These are phyloP conservation scores for Clarireedia hainanense DNA, from an alignment of 2,329 filamentous ascomycete species.

Conservation along the genomic window DNA sequence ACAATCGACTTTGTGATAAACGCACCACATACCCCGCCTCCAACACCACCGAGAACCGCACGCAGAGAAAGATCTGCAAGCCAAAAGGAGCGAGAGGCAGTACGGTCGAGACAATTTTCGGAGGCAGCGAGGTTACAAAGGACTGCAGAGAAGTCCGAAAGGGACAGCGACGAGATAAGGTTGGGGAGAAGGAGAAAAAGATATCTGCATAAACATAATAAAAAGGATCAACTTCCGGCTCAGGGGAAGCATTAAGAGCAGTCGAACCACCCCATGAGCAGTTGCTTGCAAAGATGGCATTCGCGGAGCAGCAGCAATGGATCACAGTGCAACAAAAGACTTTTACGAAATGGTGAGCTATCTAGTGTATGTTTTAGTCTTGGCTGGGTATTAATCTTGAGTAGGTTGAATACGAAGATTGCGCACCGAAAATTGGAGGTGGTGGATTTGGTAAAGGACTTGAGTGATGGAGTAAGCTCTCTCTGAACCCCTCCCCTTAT, in stretches of 20 bases:
- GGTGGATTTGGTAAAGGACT: constrained; percentile 78
- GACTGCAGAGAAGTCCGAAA: neutral
- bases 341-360: constrained; percentile 83
- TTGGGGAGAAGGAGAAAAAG: constrained; percentile 7
- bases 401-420: constrained; percentile 92
- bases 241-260: constrained; percentile 23
- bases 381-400: constrained; percentile 9
- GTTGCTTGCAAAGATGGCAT: constrained; percentile 48
- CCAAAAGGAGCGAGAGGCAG: constrained; percentile 7
- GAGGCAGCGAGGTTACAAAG: constrained; percentile 7
- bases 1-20: constrained; percentile 6
- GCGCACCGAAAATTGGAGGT: constrained; percentile 70
- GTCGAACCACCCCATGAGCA: constrained; percentile 28
- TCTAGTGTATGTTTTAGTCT: neutral
- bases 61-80: constrained; percentile 8
- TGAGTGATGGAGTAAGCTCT: constrained; percentile 80
- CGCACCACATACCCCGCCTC: constrained; percentile 6
- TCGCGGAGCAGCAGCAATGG: constrained; percentile 58
- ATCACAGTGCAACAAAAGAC: constrained; percentile 93
- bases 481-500: constrained; percentile 8
- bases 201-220: constrained; percentile 5
- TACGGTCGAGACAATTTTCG: constrained; percentile 10
- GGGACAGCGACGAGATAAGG: neutral
- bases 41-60: constrained; percentile 7
- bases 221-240: constrained; percentile 5